Percentiles rank a stretch among this genome's conserved stretches.
phyloP scores from a whole-genome alignment of 2,329 filamentous ascomycete species.

The Calycina herbarum region DNA sequence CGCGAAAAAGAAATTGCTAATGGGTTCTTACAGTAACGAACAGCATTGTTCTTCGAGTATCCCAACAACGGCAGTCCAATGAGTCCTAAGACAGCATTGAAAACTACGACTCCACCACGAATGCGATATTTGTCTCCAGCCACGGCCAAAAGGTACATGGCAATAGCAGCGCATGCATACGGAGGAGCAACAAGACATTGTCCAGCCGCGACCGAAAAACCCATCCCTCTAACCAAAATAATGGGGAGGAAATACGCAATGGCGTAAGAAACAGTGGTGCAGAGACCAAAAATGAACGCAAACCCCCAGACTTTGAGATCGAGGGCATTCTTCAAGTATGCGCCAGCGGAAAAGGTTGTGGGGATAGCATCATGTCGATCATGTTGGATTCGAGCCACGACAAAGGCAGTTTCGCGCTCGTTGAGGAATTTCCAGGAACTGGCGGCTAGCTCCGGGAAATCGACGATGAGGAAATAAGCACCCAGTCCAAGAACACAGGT shows the following conservation, averaged over 20 bases:
- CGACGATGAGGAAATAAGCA: slow-evolving; percentile 60
- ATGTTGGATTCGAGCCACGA: slow-evolving; percentile 53
- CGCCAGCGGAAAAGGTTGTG: slow-evolving; percentile 48
- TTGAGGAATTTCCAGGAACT: slow-evolving; percentile 50
- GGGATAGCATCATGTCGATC: slow-evolving; percentile 55
- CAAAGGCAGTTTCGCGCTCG: slow-evolving; percentile 51
- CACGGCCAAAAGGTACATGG: slow-evolving; percentile 48
- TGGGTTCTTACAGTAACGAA: slow-evolving; percentile 45
- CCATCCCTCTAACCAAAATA: slow-evolving; percentile 60
- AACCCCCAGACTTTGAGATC: slow-evolving; percentile 65
- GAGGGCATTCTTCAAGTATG: slow-evolving; percentile 48
- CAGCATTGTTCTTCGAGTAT: slow-evolving; percentile 48
- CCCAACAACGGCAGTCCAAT: slow-evolving; percentile 47
- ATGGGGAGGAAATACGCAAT: slow-evolving; percentile 72
- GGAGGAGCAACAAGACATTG: slow-evolving; percentile 58
- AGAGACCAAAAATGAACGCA: slow-evolving; percentile 61
- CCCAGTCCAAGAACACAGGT: slow-evolving; percentile 53
- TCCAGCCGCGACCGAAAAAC: slow-evolving; percentile 49
- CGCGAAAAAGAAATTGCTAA: no score
- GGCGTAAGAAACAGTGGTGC: slow-evolving; percentile 69
- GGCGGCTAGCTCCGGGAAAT: slow-evolving; percentile 61
- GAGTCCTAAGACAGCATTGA: slow-evolving; percentile 48
- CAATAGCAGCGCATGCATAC: slow-evolving; percentile 47
- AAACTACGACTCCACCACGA: slow-evolving; percentile 28
- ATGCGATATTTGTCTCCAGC: slow-evolving; percentile 54